Base-by-base conservation (phyloP, 192 early-diverging fungal species). In the Umbelopsis vinacea region DNA sequence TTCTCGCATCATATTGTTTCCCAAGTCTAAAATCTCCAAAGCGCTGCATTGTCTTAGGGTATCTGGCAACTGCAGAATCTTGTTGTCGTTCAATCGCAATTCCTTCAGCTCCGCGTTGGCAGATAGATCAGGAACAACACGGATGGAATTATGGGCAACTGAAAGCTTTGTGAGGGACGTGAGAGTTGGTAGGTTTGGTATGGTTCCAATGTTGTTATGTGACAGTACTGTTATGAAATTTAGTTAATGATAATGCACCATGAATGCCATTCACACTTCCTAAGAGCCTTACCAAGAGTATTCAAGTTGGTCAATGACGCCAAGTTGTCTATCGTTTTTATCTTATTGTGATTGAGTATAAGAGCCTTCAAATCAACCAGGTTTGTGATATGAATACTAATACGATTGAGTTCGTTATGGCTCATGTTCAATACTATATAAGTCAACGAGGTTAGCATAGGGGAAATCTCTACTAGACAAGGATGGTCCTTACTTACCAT, bases 291-390 rank as follows among this genome's bases (percentile, higher is more conserved):
- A 89, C 88, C 88, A 17, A 95, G 74, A 0, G 93, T 94, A 75
- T 89, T 92, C 15, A 95, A 81, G 17, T 91, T 76, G 2, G 66
- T 69, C 22, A 93, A 75, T 3, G 67, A 74, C 17, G 80, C 80
- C 12, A 95, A 29, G 67, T 94, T 83, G 66, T 94, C 92, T 37
- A 95, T 83, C 26, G 76, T 71, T 24, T 77, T 72, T 66, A 95
- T 89, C 33, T 79, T 74, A 82, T 96, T 96, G 77, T 95, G 82
- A 71, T 91, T 92, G 22, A 95, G 81, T 40, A 96, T 90, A 14
- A 96, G 72, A 4, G 94, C 94, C 63, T 92, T 93, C 23, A 96
- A 81, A 29, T 84, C 70, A n/a, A 71, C 84, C 23, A 88, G 83
- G 14, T 81, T 85, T 15, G 80, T 68, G 17, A 91, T 76, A 66